Percentiles rank a stretch among this genome's conserved stretches.
Evolutionary conservation across 2,329 filamentous ascomycete species (phyloP).

Genomic region (Trichoderma sp.): DNA sequence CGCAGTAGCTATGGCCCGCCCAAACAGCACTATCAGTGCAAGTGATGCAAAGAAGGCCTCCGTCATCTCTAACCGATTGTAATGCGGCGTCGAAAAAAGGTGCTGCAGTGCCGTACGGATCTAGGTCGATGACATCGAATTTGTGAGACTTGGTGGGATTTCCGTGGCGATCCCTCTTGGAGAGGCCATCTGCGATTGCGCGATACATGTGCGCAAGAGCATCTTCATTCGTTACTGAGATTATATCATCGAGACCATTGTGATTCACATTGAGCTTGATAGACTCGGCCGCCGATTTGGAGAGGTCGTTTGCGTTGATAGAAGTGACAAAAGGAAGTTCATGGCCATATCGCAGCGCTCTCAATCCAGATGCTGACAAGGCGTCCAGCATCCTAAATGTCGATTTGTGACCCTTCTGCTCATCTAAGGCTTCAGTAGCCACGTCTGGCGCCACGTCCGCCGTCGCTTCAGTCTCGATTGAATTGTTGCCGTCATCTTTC

Average conservation of each 20-base stretch:
- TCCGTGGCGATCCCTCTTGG: constrained; percentile 40
- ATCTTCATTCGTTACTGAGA: constrained; percentile 74
- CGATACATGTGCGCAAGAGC: constrained; percentile 91
- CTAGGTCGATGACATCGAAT: constrained; percentile 94
- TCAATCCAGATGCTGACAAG: constrained; percentile 86
- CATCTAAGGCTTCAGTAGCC: constrained; percentile 19
- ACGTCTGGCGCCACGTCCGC: constrained; percentile 8
- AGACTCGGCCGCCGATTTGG: constrained; percentile 69
- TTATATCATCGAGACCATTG: constrained; percentile 70
- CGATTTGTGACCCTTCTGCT: constrained; percentile 35
- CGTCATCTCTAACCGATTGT: constrained; percentile 77
- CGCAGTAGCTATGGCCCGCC: constrained; percentile 88
- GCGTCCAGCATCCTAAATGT: constrained; percentile 88
- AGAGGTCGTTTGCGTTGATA: constrained; percentile 87
- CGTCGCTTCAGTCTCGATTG: neutral
- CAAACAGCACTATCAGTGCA: constrained; percentile 96
- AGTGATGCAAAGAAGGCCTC: constrained; percentile 88
- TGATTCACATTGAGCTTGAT: constrained; percentile 83
- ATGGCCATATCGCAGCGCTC: constrained; percentile 85
- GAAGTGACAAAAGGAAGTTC: constrained; percentile 83
- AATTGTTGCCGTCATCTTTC: constrained; percentile 30
- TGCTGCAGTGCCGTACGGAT: constrained; percentile 91
- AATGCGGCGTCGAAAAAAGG: constrained; percentile 90
- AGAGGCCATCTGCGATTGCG: constrained; percentile 54
- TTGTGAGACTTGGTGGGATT: constrained; percentile 44